Evolutionary conservation across 768 basidiomycete genomes (phyloP).

Genomic region (Infundibulicybe gibba): DNA sequence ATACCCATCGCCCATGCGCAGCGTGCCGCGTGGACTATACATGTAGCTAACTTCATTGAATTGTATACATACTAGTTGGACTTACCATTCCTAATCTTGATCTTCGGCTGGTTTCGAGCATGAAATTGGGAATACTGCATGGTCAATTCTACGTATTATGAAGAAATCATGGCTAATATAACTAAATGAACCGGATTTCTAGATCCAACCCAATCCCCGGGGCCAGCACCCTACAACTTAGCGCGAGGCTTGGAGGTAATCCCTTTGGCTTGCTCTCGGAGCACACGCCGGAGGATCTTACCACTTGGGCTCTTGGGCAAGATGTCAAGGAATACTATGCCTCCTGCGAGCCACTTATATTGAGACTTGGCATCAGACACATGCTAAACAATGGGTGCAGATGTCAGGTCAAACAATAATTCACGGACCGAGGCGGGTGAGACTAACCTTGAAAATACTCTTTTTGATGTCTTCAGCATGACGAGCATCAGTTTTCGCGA

Average conservation of each 20-base stretch:
- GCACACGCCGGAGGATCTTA: constrained; percentile 47
- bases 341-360: constrained; percentile 62
- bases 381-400: constrained; percentile 32
- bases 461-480: constrained; percentile 37
- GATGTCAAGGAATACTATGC: constrained; percentile 56
- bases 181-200: too few species aligned
- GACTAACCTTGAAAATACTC: constrained; percentile 51
- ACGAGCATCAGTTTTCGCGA: constrained; percentile 24
- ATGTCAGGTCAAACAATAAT: neutral
- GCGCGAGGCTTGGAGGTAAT: neutral
- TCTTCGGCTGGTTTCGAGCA: too few species aligned
- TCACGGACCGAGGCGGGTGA: neutral
- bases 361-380: constrained; percentile 54
- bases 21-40: too few species aligned
- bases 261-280: constrained; percentile 46
- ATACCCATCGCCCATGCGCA: too few species aligned
- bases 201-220: too few species aligned
- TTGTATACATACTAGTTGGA: too few species aligned
- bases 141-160: too few species aligned
- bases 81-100: too few species aligned
- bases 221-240: neutral
- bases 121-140: too few species aligned
- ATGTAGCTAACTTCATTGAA: too few species aligned
- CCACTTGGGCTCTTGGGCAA: constrained; percentile 73
- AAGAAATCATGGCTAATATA: too few species aligned